These are phyloP conservation scores for Exophiala spinifera DNA, from an alignment of 2,329 filamentous ascomycete genomes.

Conservation along the genomic window DNA sequence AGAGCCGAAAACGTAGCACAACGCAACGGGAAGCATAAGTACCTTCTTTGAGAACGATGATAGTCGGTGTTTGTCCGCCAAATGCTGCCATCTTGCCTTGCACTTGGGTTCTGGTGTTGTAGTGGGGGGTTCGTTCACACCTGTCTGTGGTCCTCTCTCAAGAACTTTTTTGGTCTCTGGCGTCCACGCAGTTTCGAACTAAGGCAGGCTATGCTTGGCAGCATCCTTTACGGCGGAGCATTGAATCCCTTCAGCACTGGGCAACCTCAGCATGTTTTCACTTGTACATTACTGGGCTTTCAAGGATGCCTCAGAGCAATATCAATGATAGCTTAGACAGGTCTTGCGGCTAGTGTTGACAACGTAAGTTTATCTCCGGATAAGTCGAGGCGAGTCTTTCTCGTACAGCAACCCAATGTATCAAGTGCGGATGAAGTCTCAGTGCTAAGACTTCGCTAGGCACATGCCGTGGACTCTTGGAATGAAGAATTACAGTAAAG, in stretches of 20 bases:
- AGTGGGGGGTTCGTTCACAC: not conserved
- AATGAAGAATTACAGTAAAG: not conserved
- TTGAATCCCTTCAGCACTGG: no score
- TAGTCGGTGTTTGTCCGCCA: constrained; percentile 94
- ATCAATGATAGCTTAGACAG: no score
- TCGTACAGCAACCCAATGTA: no score
- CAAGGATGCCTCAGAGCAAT: no score
- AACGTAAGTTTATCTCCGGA: no score
- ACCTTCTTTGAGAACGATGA: constrained; percentile 98
- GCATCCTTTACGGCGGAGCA: constrained; percentile 1
- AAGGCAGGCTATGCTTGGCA: not conserved
- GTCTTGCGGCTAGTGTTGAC: no score
- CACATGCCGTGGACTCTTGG: no score
- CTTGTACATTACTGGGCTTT: no score
- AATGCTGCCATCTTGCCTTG: constrained; percentile 58
- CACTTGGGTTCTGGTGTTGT: not conserved
- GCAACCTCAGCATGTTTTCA: no score
- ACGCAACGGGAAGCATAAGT: constrained; percentile 38
- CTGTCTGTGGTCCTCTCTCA: not conserved
- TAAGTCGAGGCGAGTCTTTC: no score
- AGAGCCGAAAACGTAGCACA: no score
- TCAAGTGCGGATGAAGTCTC: not conserved
- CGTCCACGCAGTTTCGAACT: constrained; percentile 1
- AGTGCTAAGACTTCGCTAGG: not conserved
- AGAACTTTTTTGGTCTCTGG: not conserved